Base-by-base conservation (phyloP, 345 rosid species). In the Erodium maritimum region DNA sequence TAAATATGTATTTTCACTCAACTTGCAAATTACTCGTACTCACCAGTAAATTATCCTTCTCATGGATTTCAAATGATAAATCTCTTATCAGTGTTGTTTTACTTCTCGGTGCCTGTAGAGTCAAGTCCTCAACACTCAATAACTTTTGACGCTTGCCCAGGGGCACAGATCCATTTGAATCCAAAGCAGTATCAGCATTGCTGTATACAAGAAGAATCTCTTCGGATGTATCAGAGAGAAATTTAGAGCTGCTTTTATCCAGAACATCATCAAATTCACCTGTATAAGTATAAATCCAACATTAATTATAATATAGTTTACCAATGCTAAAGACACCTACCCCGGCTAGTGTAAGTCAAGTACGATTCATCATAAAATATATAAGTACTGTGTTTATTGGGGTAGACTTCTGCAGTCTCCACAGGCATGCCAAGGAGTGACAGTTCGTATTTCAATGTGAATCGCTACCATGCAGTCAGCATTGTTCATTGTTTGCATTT, bases 191-290 rank as follows among this genome's bases (percentile, higher is more conserved):
- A 58, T 52, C 57, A 52, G 42, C 56, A 54, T 61, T 29, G 65
- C 62, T 67, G 73, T 74, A 91, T 19, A 70, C 65, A 51, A 91
- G 82, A 72, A 67, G 57, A 62, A 91, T 84, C 70, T 78, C 77
- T 70, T 80, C 84, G 22, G 65, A 14, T 17, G 79, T 52, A 18
- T 75, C 69, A 55, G 81, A 75, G 67, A 67, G 55, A 59, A 23
- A 50, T 54, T 79, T 77, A 52, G 75, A 73, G 66, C 69, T 73
- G 75, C 65, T 76, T 57, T 71, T 63, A 65, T 79, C 88, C 73
- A 91, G 74, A 65, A 88, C 62, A 77, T 86, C 94, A 69, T 91
- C 88, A 75, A 91, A 88, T 77, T 91, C 98, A 70, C 96, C 98
- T 91, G 84, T 65, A 75, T 48, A 66, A 46, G 70, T 57, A 53